Conservation (phyloP, 768 basidiomycete species). For the Phanerodontia chrysosporium region DNA sequence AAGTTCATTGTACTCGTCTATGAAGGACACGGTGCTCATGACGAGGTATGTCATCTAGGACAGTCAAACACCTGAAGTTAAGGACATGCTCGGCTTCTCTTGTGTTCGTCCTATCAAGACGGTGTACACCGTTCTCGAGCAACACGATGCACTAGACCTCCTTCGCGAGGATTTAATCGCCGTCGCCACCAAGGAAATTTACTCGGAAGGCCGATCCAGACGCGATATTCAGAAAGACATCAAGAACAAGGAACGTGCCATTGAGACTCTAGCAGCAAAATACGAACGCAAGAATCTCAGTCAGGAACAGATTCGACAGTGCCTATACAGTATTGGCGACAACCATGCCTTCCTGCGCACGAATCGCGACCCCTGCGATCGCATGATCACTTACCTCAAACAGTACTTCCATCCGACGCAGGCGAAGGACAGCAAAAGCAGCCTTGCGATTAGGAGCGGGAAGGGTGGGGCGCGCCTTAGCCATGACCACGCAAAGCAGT, state of each 20-base stretch:
- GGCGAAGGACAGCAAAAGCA: conserved; percentile 57
- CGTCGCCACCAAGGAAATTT: conserved; percentile 78
- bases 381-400: conserved; percentile 75
- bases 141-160: conserved; percentile 57
- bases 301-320: conserved; percentile 69
- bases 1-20: conserved; percentile 9
- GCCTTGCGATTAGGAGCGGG: conserved; percentile 77
- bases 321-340: conserved; percentile 85
- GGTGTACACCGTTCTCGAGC: conserved; percentile 64
- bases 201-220: conserved; percentile 62
- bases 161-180: conserved; percentile 75
- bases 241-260: conserved; percentile 79
- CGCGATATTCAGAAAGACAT: conserved; percentile 84
- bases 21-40: not conserved
- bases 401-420: conserved; percentile 73
- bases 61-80: conserved; percentile 79
- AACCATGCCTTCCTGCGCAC: conserved; percentile 85
- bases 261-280: conserved; percentile 64
- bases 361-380: conserved; percentile 86
- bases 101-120: conserved; percentile 77
- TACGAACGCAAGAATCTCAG: conserved; percentile 56
- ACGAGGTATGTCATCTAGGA: conserved; percentile 49
- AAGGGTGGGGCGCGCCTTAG: conserved; percentile 76
- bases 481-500: conserved; percentile 83
- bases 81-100: conserved; percentile 73